phyloP scores from a whole-genome alignment of 768 basidiomycete species.

The Russula olivacea region DNA sequence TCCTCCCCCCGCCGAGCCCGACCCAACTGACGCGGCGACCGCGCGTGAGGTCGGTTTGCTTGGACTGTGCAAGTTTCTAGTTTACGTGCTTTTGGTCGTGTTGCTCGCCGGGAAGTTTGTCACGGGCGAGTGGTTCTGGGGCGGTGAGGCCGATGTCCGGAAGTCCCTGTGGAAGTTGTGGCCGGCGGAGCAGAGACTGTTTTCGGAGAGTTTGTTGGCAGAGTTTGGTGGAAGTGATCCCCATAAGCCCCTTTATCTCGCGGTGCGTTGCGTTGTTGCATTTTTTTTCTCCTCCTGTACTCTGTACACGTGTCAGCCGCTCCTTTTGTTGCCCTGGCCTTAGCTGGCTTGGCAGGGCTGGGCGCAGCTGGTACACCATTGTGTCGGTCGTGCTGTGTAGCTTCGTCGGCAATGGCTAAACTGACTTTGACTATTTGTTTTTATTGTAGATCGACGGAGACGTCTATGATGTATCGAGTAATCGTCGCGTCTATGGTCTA shows the following conservation, averaged over 20 bases:
- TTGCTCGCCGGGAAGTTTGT: constrained; percentile 73
- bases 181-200: constrained; percentile 61
- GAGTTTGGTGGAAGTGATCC: constrained; percentile 65
- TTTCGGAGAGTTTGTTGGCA: constrained; percentile 65
- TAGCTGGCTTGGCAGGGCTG: too few species aligned
- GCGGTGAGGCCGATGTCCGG: constrained; percentile 38
- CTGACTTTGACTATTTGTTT: constrained; percentile 5
- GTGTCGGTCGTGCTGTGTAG: neutral
- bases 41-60: constrained; percentile 58
- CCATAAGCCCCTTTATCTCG: constrained; percentile 72
- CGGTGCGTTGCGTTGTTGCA: constrained; percentile 43
- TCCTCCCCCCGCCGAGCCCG: constrained; percentile 65
- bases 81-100: constrained; percentile 48
- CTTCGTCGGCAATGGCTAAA: constrained; percentile 35
- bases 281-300: neutral
- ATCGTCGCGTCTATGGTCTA: constrained; percentile 72
- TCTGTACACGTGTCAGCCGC: neutral
- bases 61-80: constrained; percentile 63
- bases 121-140: constrained; percentile 85
- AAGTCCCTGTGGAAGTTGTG: constrained; percentile 41
- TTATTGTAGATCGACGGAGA: constrained; percentile 73
- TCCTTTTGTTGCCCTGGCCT: neutral
- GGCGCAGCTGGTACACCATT: too few species aligned
- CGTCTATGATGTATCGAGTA: constrained; percentile 87
- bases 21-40: constrained; percentile 75